Evolutionary conservation across 208 protist genomes (phyloP).

Genomic region (Crithidia brevicula): DNA sequence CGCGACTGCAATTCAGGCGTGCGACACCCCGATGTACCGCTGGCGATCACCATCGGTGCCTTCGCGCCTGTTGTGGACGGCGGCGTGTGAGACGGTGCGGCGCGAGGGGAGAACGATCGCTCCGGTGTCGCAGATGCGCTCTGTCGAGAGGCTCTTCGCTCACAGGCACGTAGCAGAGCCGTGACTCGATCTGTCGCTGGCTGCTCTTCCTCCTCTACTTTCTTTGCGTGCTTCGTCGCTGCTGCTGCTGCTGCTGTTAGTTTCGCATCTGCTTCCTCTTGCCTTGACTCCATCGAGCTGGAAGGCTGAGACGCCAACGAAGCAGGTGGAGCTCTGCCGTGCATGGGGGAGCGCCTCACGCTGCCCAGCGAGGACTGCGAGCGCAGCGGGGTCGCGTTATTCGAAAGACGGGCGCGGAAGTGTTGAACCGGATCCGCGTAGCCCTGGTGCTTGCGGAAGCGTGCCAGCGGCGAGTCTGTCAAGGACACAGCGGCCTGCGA

Average conservation of each 20-base stretch:
- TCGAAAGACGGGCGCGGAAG: background rate
- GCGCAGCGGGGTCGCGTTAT: background rate
- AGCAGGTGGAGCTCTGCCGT: background rate
- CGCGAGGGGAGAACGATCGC: no score
- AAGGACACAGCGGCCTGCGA: background rate
- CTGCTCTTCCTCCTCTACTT: background rate
- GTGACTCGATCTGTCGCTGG: no score
- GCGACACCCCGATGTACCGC: no score
- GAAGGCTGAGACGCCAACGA: no score
- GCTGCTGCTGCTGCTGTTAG: background rate
- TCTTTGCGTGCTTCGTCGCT: no score
- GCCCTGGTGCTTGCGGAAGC: constrained; percentile 18
- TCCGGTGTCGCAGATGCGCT: no score
- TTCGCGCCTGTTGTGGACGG: no score
- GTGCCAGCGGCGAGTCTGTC: constrained; percentile 16
- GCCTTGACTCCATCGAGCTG: background rate
- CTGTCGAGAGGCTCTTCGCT: no score
- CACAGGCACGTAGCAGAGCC: no score
- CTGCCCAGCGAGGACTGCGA: background rate
- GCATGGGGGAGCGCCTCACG: background rate
- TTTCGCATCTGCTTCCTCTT: background rate
- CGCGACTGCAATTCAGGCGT: no score
- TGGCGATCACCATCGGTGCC: no score
- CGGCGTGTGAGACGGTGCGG: no score
- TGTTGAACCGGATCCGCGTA: constrained; percentile 2